phyloP scores from a whole-genome alignment of 805 yeast genomes.

The Ogataea sp. region DNA sequence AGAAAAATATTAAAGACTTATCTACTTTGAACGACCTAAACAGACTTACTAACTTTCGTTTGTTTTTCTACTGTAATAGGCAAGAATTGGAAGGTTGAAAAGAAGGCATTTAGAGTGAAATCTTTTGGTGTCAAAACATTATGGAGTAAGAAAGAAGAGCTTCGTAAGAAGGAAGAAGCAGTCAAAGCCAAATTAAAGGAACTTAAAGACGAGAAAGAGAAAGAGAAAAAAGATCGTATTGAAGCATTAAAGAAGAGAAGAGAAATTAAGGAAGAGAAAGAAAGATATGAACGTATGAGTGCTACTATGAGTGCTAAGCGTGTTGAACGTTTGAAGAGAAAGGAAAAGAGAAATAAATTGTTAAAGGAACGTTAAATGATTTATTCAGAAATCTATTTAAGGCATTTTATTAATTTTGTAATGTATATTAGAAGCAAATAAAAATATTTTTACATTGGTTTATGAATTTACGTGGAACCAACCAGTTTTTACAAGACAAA shows the following conservation, averaged over 20 bases:
- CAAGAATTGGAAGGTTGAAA: constrained; percentile 64
- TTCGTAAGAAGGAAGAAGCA: constrained; percentile 56
- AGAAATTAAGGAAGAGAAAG: constrained; percentile 79
- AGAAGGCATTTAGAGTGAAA: constrained; percentile 58
- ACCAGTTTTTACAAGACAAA: no score
- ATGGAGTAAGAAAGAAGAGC: constrained; percentile 62
- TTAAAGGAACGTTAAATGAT: constrained; percentile 64
- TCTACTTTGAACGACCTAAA: neutral
- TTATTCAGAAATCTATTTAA: neutral
- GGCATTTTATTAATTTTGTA: neutral
- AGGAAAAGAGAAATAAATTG: constrained; percentile 91
- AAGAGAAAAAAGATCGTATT: constrained; percentile 43
- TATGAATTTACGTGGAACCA: neutral
- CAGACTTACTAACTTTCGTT: neutral
- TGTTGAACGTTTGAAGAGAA: constrained; percentile 81
- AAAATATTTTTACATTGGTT: no score
- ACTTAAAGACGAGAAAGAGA: constrained; percentile 71
- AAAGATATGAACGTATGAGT: constrained; percentile 76
- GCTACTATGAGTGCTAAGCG: constrained; percentile 86
- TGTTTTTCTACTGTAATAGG: constrained; percentile 30
- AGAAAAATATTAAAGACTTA: no score
- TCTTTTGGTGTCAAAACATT: constrained; percentile 51
- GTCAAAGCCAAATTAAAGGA: constrained; percentile 62
- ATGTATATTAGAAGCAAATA: no score
- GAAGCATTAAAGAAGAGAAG: constrained; percentile 62